Evolutionary conservation across 2,329 filamentous ascomycete genomes (phyloP), one percentile per base, ranked within the genome.

Genomic region (Scleromitrula shiraiana): DNA sequence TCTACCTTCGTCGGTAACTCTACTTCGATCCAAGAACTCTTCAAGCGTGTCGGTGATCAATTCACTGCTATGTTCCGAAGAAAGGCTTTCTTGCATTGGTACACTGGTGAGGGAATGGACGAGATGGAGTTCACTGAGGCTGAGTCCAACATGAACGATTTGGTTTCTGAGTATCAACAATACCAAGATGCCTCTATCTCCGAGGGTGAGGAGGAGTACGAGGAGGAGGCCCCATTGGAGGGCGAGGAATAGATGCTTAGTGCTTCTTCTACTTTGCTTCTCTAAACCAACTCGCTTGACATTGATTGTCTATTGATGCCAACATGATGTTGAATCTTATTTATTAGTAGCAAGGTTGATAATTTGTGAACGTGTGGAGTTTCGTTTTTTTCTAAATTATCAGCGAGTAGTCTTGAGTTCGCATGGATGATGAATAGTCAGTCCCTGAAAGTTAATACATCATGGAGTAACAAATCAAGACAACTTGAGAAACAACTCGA

Each of bases 11-110:
- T 98, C 62, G 93, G 93, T 68, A 98, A 98, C 85, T 96, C 90
- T 58, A 98, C 93, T 64, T 94, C 91, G 60, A 98, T 98, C 75
- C 93, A 98, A 80, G 93, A 98, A 78, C 87, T 98, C 65, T 98
- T 98, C 87, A 97, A 98, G 88, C 91, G 93, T 82, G 78, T 98
- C 64, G 93, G 93, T 68, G 93, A 98, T 74, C 93, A 98, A 77
- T 98, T 98, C 83, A 90, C 85, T 75, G 93, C 90, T 70, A 98
- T 98, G 93, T 98, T 98, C 85, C 83, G 93, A 77, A 89, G 93
- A 76, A 98, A 97, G 87, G 93, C 93, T 83, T 98, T 98, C 89
- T 88, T 98, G 82, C 93, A 97, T 80, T 98, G 93, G 93, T 98
- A 98, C 78, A 98, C 93, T 82, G 90, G 90, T 68, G 93, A 98